Evolutionary conservation across 345 rosid species (phyloP).

Genomic region (Pistacia vera): DNA sequence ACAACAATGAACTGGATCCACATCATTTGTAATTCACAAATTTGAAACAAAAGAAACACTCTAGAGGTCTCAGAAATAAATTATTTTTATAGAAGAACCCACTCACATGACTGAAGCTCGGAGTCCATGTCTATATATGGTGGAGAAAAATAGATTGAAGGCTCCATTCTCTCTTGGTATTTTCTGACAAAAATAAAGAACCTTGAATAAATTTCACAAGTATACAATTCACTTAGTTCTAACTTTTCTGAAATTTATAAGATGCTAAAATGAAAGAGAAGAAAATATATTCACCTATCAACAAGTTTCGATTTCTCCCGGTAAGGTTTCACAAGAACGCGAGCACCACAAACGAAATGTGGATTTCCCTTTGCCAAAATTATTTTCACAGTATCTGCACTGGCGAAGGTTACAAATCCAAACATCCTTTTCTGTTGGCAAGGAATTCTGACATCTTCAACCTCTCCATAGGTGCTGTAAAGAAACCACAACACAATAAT

Average conservation of each 20-base stretch:
- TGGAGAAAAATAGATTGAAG: conserved; percentile 33
- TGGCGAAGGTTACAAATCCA: conserved; percentile 67
- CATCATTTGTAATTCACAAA: neutral
- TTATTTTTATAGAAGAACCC: neutral
- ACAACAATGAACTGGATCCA: neutral
- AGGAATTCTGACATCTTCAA: conserved; percentile 74
- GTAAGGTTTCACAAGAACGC: conserved; percentile 76
- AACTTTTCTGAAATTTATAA: neutral
- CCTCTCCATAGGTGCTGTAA: conserved; percentile 57
- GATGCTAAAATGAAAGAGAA: neutral
- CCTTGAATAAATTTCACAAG: neutral
- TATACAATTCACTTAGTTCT: neutral
- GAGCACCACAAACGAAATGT: conserved; percentile 71
- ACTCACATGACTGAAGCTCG: conserved; percentile 58
- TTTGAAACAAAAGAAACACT: neutral
- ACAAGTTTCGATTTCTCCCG: conserved; percentile 60
- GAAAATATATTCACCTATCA: conserved; percentile 46
- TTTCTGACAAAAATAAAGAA: conserved; percentile 35
- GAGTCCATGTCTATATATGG: conserved; percentile 43
- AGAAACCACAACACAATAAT: conserved; percentile 4
- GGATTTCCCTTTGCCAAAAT: conserved; percentile 69
- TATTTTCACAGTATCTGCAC: conserved; percentile 55
- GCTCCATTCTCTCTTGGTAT: conserved; percentile 48
- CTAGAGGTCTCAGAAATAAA: neutral
- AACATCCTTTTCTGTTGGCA: conserved; percentile 75